Evolutionary conservation across 202 grass and related monocot genomes (phyloP).

Genomic region (Alloteropsis angusta): DNA sequence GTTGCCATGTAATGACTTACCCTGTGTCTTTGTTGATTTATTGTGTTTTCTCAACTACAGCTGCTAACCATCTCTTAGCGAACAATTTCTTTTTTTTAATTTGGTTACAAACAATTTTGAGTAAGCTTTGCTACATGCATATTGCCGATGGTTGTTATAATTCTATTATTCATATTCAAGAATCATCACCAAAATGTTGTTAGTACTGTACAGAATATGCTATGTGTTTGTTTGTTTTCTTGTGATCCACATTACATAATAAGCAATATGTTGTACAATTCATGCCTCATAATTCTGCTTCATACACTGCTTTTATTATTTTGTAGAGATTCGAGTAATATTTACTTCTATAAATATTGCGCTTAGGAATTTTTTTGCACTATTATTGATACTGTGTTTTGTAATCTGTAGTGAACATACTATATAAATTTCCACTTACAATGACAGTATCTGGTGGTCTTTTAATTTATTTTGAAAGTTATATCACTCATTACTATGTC

Average conservation of each 20-base stretch:
- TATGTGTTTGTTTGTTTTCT: not conserved
- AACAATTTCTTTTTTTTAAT: not conserved
- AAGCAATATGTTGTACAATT: conserved; percentile 5
- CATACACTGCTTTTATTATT: conserved; percentile 3
- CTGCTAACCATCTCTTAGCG: conserved; percentile 1
- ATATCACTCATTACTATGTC: not conserved
- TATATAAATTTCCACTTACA: conserved; percentile 6
- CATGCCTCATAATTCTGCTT: not conserved
- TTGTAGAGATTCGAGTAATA: not conserved
- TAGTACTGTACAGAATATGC: not conserved
- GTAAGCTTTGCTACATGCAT: not conserved
- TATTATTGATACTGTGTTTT: not conserved
- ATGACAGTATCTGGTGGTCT: not conserved
- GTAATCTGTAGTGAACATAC: not conserved
- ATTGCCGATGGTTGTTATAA: not conserved
- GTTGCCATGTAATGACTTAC: conserved; percentile 72
- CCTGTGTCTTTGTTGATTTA: conserved; percentile 8
- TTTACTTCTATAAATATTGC: not conserved
- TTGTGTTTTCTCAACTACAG: conserved; percentile 5
- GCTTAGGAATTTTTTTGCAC: not conserved
- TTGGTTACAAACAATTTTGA: not conserved
- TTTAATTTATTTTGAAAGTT: conserved; percentile 3
- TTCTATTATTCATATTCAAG: not conserved
- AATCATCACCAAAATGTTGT: not conserved
- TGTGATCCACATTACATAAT: not conserved